Base-by-base conservation (phyloP, 2,329 filamentous ascomycete genomes). In the Neobulgaria alba region DNA sequence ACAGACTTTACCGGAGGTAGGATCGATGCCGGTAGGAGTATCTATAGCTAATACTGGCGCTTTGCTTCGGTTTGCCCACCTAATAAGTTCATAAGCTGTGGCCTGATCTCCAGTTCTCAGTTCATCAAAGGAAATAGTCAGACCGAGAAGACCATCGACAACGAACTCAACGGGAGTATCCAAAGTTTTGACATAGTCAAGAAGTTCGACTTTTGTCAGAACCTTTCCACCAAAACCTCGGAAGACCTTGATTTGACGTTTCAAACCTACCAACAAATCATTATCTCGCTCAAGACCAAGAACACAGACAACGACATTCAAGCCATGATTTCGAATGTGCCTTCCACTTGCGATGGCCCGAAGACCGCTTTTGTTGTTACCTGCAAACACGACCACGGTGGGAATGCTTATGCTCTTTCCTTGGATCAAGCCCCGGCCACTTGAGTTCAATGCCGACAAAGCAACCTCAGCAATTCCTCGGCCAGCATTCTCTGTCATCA, bases 401-500 rank as follows among this genome's bases (percentile, higher is more conserved):
- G 53, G 46, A 7, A 58, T 39, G 64, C 36, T 67, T 63, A 37
- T 64, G 59, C 10, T 64, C 57, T 57, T 57, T 20, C 46, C 48
- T 41, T 55, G 48, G 5, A 44, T 54, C 68, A 41, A 58, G 49
- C 19, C 63, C 38, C 48, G 42, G 21, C 35, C 55, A 29, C 46
- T 61, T 33, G 55, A 59, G 59, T 71, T 70, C 33, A 93, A 67
- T 9, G 85, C 76, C 36, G 69, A 72, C 39, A 93, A 69, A 1
- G 86, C 81, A 19, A 89, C 82, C 63, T 95, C 83, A 3, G 89
- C 88, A 46, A 96, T 85, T 32, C 87, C 85, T 18, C 90, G 78
- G 14, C 85, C 90, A 1, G 89, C 85, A 57, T 90, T 95, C 57
- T 96, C 92, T 1, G 86, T 81, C 68, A 96, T 86, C 61, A 95